Evolutionary conservation across 2,329 filamentous ascomycete genomes (phyloP), one percentile per base, ranked within the genome.

Genomic region (Penicillium sp.): DNA sequence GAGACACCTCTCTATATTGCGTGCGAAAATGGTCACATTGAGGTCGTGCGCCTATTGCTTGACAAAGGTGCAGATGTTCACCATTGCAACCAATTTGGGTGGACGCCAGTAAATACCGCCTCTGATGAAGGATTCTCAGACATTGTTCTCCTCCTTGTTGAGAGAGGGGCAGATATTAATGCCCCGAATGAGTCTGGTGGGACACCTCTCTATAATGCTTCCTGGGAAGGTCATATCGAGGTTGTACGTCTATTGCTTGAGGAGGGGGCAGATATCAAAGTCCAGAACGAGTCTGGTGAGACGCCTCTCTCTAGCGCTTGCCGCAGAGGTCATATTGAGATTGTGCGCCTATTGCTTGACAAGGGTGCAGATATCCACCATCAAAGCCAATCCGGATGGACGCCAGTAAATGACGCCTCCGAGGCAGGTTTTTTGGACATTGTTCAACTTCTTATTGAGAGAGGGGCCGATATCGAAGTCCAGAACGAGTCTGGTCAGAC

Each of bases 121-220:
- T 36, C 15, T 0, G 5, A 7, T n/a, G 4, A 16, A 36, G 38
- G 19, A 6, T 40, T 13, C 10, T 13, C 5, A 21, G 38, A 40
- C 10, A 40, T 21, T 7, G 10, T 13, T 40, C 19, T 21, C 4
- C 38, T 40, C 6, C 38, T 40, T 21, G 7, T 21, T 40, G 38
- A 40, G 4, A 40, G 19, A 13, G 19, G n/a, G 19, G 38, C 38
- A 39, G n/a, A 21, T 39, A 21, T 39, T 2, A 11, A 21, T 3
- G 4, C 1, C 9, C 38, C 9, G 2, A 11, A 13, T 19, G 2
- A 13, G 13, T 6, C 0, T 6, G 9, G 9, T 1, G 9, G 1
- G 3, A 29, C 27, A 10, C 27, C 27, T 29, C 27, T 29, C 27
- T 29, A 10, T 29, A 10, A 4, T 10, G 27, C 27, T 29, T 29